Evolutionary conservation across 2,329 filamentous ascomycete species (phyloP), one percentile per base, ranked within the genome.

Genomic region (Corniculantispora saksenae): DNA sequence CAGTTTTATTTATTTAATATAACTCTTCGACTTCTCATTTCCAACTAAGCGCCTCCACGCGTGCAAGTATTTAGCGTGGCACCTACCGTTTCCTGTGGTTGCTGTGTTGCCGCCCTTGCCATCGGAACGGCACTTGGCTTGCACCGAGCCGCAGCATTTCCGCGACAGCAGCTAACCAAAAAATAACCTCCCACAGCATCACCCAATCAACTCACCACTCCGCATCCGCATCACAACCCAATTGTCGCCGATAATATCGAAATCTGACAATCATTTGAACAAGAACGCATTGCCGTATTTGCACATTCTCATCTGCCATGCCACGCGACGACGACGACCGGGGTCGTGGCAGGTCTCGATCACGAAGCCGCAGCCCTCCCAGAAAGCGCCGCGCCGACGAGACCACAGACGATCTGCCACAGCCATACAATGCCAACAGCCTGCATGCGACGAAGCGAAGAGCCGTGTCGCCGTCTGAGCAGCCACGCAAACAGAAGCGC

Each of bases 401-500:
- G 65, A 67, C 64, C 38, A 73, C 74, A 64, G 79, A 82, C 60
- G 79, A 81, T 47, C 80, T 86, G 6, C 86, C 86, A 10, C 85
- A 87, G 67, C 85, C 86, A 6, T 88, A 87, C 77, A 85, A 88
- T 69, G 86, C 86, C 25, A 84, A 83, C 69, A 81, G 80, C 50
- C 81, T 88, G 25, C 84, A 86, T 68, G 81, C 84, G 1, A 84
- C 85, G 29, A 87, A 87, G 74, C 84, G 86, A 71, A 84, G 85
- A 57, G 82, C 83, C 66, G 74, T 85, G 19, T 87, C 85, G 1
- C 78, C 81, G 43, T 86, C 85, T 1, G 82, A 83, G 10, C 76
- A 81, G 47, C 86, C 87, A 12, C 87, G 89, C 59, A 90, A 88
- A 74, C 84, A 84, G 63, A 92, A 92, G 76, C 86, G 89, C 6